These are phyloP conservation scores for Botrytis porri DNA, from an alignment of 2,329 filamentous ascomycete genomes.

Conservation along the genomic window DNA sequence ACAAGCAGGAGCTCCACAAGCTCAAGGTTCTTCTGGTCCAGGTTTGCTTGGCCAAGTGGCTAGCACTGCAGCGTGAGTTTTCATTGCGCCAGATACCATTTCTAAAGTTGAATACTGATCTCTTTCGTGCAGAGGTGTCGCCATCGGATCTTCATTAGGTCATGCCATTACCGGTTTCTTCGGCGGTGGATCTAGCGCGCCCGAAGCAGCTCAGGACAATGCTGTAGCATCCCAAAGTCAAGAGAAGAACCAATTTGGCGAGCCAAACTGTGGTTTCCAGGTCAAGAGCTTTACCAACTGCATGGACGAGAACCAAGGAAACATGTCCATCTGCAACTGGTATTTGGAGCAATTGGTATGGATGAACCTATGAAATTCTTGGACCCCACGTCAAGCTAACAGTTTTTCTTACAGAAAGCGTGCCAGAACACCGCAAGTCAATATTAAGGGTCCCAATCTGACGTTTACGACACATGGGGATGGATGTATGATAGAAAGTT, in stretches of 20 bases:
- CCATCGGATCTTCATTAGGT: constrained; percentile 91
- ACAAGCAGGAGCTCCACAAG: constrained; percentile 34
- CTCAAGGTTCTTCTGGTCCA: constrained; percentile 56
- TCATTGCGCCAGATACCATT: background rate
- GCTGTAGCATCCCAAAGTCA: constrained; percentile 52
- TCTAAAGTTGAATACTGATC: background rate
- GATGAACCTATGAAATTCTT: constrained; percentile 16
- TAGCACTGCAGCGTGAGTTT: constrained; percentile 88
- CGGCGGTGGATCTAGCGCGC: constrained; percentile 63
- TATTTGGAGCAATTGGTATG: constrained; percentile 86
- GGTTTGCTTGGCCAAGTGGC: constrained; percentile 97
- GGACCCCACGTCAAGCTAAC: constrained; percentile 34
- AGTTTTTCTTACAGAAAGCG: constrained; percentile 58
- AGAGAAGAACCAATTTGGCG: constrained; percentile 52
- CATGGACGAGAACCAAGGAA: constrained; percentile 92
- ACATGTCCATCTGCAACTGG: constrained; percentile 96
- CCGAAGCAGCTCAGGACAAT: constrained; percentile 50
- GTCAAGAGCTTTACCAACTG: constrained; percentile 87
- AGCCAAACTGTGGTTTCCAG: constrained; percentile 72
- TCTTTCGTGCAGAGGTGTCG: constrained; percentile 71
- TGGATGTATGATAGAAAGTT: constrained; percentile 15
- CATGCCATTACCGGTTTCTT: constrained; percentile 92
- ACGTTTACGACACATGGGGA: background rate
- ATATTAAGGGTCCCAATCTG: constrained; percentile 19
- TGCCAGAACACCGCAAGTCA: constrained; percentile 70